Evolutionary conservation across 176 grass and related monocot genomes (phyloP).

Genomic region (Tillandsia leiboldiana): DNA sequence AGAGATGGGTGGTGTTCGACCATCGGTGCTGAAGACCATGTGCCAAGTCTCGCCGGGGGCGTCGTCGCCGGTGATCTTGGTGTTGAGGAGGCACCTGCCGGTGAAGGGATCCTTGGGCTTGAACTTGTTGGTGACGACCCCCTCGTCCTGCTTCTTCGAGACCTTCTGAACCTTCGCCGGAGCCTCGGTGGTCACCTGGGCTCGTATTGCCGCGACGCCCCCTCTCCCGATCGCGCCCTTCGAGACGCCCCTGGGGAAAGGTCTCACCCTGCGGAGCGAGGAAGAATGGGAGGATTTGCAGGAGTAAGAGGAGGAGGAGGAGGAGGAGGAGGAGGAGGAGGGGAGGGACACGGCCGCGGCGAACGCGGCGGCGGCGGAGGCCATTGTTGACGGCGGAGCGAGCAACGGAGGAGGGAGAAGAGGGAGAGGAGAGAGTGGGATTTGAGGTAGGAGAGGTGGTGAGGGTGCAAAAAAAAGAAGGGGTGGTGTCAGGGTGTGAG

Average conservation of each 20-base stretch:
- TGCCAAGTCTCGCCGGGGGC: conserved; percentile 96
- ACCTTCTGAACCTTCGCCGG: conserved; percentile 47
- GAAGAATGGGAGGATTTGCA: neutral
- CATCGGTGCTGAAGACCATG: conserved; percentile 90
- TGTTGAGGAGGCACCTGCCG: conserved; percentile 86
- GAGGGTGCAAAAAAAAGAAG: neutral
- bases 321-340: conserved; percentile 33
- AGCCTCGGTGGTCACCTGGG: conserved; percentile 44
- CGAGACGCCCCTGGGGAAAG: neutral
- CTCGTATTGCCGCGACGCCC: conserved; percentile 16
- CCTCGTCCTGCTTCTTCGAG: conserved; percentile 86
- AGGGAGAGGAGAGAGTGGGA: neutral
- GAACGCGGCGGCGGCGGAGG: conserved; percentile 59
- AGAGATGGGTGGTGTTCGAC: neutral
- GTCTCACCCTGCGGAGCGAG: conserved; percentile 20
- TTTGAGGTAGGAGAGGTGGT: neutral
- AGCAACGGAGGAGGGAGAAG: neutral
- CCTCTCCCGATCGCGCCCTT: conserved; percentile 1
- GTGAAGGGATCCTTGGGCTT: conserved; percentile 74
- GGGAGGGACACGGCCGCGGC: conserved; percentile 42
- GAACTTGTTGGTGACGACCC: conserved; percentile 59
- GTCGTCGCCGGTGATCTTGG: conserved; percentile 89
- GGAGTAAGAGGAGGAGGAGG: conserved; percentile 6
- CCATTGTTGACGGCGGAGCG: neutral
- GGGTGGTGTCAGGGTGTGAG: neutral